phyloP scores from a whole-genome alignment of 805 yeast genomes.

The Debaryomyces prosopidis region DNA sequence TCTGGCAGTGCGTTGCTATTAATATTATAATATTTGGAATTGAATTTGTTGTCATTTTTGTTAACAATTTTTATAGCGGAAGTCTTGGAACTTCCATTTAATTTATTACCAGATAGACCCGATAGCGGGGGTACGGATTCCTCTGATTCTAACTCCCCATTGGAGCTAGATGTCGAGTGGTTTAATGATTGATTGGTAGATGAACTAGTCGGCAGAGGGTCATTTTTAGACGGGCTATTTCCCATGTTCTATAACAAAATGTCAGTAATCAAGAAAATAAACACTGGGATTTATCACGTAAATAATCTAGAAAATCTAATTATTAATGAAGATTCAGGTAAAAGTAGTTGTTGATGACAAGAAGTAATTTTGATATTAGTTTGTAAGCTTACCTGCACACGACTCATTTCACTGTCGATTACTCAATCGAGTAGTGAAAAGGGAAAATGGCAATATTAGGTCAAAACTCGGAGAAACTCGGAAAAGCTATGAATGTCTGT shows the following conservation, averaged over 20 bases:
- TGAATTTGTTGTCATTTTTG: neutral
- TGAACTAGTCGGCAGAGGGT: conserved; percentile 46
- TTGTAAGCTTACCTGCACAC: neutral
- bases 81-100: conserved; percentile 1
- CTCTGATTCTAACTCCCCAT: conserved; percentile 42
- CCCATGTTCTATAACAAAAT: conserved; percentile 43
- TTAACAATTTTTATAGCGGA: conserved; percentile 6
- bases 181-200: conserved; percentile 17
- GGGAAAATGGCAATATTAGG: too few relatives aligned
- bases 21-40: conserved; percentile 6
- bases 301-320: neutral
- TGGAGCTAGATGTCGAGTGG: conserved; percentile 21
- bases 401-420: neutral
- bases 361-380: too few relatives aligned
- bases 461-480: too few relatives aligned
- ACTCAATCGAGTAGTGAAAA: too few relatives aligned
- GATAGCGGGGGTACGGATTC: conserved; percentile 46
- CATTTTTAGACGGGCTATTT: conserved; percentile 63
- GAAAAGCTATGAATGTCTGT: too few relatives aligned
- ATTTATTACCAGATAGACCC: conserved; percentile 12
- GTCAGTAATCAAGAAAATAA: neutral
- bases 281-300: neutral
- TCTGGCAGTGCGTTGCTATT: conserved; percentile 4
- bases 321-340: neutral
- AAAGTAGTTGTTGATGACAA: too few relatives aligned